Evolutionary conservation across 164 flowering plant species (phyloP).

Genomic region (Magnolia officinalis): DNA sequence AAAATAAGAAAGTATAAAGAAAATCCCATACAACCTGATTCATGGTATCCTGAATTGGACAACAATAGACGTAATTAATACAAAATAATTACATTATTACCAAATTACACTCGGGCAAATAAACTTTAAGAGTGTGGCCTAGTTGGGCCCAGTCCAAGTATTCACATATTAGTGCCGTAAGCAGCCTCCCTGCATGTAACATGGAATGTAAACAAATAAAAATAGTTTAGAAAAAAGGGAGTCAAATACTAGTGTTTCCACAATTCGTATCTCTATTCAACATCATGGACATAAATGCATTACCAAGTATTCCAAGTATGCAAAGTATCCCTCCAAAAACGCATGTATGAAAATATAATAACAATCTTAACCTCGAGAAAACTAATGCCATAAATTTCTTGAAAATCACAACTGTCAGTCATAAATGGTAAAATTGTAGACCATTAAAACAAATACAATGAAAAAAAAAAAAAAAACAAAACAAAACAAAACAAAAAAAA

Average conservation of each 20-base stretch:
- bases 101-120: constrained; percentile 95
- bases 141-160: constrained; percentile 99
- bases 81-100: constrained; percentile 38
- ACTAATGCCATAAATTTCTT: neutral
- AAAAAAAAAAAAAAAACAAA: too few relatives aligned
- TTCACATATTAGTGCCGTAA: constrained; percentile 89
- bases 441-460: too few relatives aligned
- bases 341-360: too few relatives aligned
- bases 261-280: neutral
- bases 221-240: neutral
- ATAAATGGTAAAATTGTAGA: too few relatives aligned
- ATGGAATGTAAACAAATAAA: constrained; percentile 10
- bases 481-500: too few relatives aligned
- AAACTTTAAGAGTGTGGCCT: constrained; percentile 88
- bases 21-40: neutral
- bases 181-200: constrained; percentile 69
- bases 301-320: neutral
- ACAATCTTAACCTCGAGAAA: neutral
- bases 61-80: neutral
- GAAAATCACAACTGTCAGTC: neutral
- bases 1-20: neutral
- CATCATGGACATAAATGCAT: neutral
- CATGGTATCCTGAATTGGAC: too few relatives aligned
- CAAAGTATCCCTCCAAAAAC: neutral
- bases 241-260: neutral